Conservation (phyloP, 257 asterid species). For the Cruciata laevipes region DNA sequence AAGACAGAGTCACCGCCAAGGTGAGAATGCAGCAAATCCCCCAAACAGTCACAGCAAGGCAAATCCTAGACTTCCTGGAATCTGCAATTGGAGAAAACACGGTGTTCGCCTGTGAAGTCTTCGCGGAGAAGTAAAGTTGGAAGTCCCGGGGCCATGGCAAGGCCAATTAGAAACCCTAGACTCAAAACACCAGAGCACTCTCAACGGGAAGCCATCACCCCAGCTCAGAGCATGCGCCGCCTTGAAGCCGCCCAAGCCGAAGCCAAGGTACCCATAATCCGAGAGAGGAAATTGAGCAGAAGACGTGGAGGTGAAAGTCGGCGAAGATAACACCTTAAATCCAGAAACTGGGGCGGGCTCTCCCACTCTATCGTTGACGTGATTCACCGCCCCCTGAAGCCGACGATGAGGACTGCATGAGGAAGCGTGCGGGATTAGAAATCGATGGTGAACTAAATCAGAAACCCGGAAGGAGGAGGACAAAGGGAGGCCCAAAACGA, state of each 20-base stretch:
- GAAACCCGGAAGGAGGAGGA: no score
- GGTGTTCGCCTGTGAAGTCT: slow-evolving; percentile 65
- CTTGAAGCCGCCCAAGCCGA: no score
- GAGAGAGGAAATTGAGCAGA: no score
- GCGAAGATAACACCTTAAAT: no score
- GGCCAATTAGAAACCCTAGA: slow-evolving; percentile 56
- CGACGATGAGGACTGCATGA: slow-evolving; percentile 43
- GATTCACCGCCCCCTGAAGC: slow-evolving; percentile 50
- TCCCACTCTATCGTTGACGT: slow-evolving; percentile 45
- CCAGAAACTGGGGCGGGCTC: no score
- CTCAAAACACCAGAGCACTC: slow-evolving; percentile 32
- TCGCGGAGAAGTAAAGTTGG: slow-evolving; percentile 74
- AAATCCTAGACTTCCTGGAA: slow-evolving; percentile 47
- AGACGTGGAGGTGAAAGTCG: no score
- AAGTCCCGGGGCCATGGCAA: slow-evolving; percentile 83
- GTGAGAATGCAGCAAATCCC: slow-evolving; percentile 56
- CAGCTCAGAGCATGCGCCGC: no score
- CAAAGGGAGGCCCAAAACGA: no score
- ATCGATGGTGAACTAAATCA: no score
- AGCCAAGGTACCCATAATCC: no score
- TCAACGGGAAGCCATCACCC: no score
- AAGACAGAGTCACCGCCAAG: slow-evolving; percentile 42
- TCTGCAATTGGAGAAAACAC: slow-evolving; percentile 44
- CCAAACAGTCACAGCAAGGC: slow-evolving; percentile 41
- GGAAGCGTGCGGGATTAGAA: no score